Evolutionary conservation across 2,329 filamentous ascomycete genomes (phyloP), one percentile per base, ranked within the genome.

Genomic region (Alternaria solani): DNA sequence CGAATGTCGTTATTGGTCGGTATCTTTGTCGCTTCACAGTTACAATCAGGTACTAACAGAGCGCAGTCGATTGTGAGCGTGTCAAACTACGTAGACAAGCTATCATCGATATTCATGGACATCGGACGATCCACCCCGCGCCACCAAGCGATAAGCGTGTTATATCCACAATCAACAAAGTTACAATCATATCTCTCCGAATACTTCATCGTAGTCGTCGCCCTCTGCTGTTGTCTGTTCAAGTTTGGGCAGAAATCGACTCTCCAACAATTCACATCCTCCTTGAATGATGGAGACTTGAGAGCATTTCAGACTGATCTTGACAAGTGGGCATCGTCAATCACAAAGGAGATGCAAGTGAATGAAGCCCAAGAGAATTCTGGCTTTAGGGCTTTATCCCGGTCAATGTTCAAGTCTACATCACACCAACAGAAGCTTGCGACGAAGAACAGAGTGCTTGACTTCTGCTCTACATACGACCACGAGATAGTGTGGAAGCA

Each of bases 391-490:
- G 41, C 57, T 49, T 30, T 76, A 23, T 62, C 66, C 0, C 61
- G 32, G 12, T 62, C 62, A 8, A 47, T 61, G 16, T 71, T 65
- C 1, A 41, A 48, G 14, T 66, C 61, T 18, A 44, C 44, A 53
- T 73, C 57, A 5, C n/a, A 62, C 18, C 57, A 64, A 43, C 62
- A 63, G n/a, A 67, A 30, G 25, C 39, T 67, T 56, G 55, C 65
- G 32, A 57, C 51, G 23, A 73, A 70, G 23, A 20, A 75, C 28
- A 70, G 67, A 6, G 46, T 80, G 1, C 73, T 84, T 2, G 70
- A 82, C 23, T 59, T 74, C 5, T 83, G 78, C 54, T 84, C 82
- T 0, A 75, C 53, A 1, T 82, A 81, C 46, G 73, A 83, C 44
- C 71, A 82, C 51, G 67, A 77, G 46, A 77, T 67, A 1, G 62